phyloP scores from a whole-genome alignment of 108 stramenopile genomes.

The Pseudonitzschia multiseries region DNA sequence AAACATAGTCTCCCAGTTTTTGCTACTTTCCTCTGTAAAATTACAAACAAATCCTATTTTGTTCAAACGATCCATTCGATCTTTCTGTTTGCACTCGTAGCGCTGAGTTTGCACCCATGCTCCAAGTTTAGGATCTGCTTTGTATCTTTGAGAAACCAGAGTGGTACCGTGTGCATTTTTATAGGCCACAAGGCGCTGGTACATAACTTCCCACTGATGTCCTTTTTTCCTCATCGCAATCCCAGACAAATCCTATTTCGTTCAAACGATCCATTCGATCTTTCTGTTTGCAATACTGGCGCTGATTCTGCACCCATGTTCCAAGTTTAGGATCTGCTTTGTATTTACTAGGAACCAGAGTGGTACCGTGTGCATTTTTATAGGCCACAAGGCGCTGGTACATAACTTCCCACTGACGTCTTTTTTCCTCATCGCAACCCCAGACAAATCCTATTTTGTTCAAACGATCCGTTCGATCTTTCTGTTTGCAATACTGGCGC shows the following conservation, averaged over 20 bases:
- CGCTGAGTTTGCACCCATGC: conserved; percentile 3
- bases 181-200: background rate
- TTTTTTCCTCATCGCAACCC: background rate
- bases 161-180: background rate
- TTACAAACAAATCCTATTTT: conserved; percentile 14
- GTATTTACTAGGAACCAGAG: background rate
- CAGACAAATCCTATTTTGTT: conserved; percentile 14
- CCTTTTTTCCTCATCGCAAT: no score
- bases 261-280: conserved; percentile 6
- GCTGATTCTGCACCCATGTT: background rate
- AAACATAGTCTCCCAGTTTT: conserved; percentile 8
- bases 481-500: background rate
- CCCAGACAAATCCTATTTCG: conserved; percentile 15
- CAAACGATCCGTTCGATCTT: conserved; percentile 4
- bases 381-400: background rate
- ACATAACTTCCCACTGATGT: conserved; percentile 9
- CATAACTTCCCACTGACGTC: background rate
- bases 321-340: conserved; percentile 10
- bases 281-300: background rate
- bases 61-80: conserved; percentile 6
- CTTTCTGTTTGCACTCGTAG: background rate
- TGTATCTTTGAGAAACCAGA: background rate
- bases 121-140: conserved; percentile 9
- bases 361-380: background rate
- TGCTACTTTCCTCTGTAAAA: no score